Percentiles rank a stretch among this genome's conserved stretches.
Evolutionary conservation across 495 filamentous ascomycete genomes (phyloP).

Genomic region (Xylaria nigripes): DNA sequence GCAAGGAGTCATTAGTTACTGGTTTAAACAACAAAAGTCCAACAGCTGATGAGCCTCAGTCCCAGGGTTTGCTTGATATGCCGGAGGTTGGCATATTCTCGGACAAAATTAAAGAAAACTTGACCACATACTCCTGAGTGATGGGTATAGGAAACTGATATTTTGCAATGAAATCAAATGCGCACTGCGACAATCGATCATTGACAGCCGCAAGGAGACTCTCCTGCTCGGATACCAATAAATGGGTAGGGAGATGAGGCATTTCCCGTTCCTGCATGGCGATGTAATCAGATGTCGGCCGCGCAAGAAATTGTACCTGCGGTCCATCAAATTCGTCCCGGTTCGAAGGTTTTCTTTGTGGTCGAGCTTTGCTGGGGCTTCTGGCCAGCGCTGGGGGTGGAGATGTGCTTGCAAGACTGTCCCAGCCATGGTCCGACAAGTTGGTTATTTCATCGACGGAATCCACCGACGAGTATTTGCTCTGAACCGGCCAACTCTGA

Average conservation of each 20-base stretch:
- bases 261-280: conserved; percentile 70
- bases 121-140: conserved; percentile 45
- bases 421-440: conserved; percentile 38
- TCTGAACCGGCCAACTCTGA: conserved; percentile 33
- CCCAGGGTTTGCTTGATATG: neutral
- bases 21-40: neutral
- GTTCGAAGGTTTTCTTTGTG: conserved; percentile 67
- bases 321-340: conserved; percentile 85
- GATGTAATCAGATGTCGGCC: conserved; percentile 54
- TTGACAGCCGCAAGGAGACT: conserved; percentile 70
- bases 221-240: conserved; percentile 77
- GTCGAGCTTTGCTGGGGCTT: conserved; percentile 44
- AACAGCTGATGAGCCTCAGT: neutral
- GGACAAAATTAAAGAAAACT: neutral
- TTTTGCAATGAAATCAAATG: conserved; percentile 81
- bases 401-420: conserved; percentile 30
- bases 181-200: conserved; percentile 73
- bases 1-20: neutral
- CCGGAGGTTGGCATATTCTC: neutral
- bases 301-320: conserved; percentile 61
- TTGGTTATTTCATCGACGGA: conserved; percentile 42
- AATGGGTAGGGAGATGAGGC: conserved; percentile 71
- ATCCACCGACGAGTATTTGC: conserved; percentile 38
- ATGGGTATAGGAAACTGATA: conserved; percentile 84
- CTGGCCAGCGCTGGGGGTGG: conserved; percentile 33